Percentiles rank a stretch among this genome's conserved stretches.
These are phyloP conservation scores for Jatropha podagrica DNA, from an alignment of 441 rosid genomes.

Conservation along the genomic window DNA sequence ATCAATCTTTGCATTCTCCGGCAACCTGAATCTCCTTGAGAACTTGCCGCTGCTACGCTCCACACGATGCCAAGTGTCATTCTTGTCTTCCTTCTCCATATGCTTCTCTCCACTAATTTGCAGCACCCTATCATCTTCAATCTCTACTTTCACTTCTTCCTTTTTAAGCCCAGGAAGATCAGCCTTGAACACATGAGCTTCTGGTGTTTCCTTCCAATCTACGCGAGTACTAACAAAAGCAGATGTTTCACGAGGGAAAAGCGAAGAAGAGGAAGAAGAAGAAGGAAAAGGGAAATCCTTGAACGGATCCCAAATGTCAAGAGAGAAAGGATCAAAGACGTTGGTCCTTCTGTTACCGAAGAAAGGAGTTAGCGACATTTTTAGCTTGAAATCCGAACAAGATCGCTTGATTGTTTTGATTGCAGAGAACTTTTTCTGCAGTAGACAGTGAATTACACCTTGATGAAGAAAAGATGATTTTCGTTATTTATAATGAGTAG, in stretches of 20 bases:
- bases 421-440: background rate
- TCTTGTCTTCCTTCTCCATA: constrained; percentile 44
- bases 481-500: background rate
- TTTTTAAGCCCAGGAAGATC: constrained; percentile 44
- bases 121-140: constrained; percentile 42
- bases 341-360: background rate
- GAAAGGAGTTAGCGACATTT: constrained; percentile 2
- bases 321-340: constrained; percentile 5
- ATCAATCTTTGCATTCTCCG: constrained; percentile 39
- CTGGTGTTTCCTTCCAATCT: constrained; percentile 48
- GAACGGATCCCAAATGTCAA: background rate
- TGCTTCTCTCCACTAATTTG: constrained; percentile 46
- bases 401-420: background rate
- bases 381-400: background rate
- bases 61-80: constrained; percentile 40
- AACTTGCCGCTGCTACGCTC: constrained; percentile 45
- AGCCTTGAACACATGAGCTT: constrained; percentile 46
- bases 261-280: background rate
- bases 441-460: background rate
- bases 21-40: constrained; percentile 41
- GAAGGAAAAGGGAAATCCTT: constrained; percentile 5
- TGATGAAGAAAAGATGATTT: background rate
- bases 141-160: constrained; percentile 45
- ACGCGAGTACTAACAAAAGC: constrained; percentile 31
- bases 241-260: constrained; percentile 10